Evolutionary conservation across 129 eudicot genomes (phyloP).

Genomic region (Chrysanthemum lavandulifolium): DNA sequence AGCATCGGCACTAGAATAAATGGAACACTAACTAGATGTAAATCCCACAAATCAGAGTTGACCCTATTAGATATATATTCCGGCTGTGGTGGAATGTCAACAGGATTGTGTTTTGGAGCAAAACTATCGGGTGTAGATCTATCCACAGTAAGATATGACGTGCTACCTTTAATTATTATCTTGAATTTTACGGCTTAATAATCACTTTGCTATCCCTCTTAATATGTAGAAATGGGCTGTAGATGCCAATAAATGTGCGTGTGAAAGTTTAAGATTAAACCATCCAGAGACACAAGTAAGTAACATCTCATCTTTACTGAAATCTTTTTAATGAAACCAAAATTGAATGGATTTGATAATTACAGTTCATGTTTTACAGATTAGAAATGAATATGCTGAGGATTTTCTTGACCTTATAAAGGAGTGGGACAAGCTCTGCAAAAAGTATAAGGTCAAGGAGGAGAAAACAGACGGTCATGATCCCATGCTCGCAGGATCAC

Average conservation of each 20-base stretch:
- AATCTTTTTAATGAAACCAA: neutral
- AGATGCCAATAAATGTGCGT: constrained; percentile 54
- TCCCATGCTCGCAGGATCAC: constrained; percentile 21
- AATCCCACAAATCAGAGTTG: constrained; percentile 35
- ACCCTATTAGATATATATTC: constrained; percentile 60
- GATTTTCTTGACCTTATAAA: constrained; percentile 55
- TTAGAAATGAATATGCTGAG: constrained; percentile 64
- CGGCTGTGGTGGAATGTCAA: constrained; percentile 85
- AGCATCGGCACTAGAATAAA: constrained; percentile 17
- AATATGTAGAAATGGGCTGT: constrained; percentile 73
- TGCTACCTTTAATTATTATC: neutral
- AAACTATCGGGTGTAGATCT: constrained; percentile 44
- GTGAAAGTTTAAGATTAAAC: constrained; percentile 63
- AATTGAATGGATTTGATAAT: constrained; percentile 2
- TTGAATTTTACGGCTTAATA: constrained; percentile 2
- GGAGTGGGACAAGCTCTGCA: constrained; percentile 71
- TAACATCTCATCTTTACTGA: constrained; percentile 20
- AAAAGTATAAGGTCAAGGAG: constrained; percentile 30
- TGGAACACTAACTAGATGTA: constrained; percentile 20
- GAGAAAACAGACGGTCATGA: constrained; percentile 18
- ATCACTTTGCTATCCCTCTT: constrained; percentile 19
- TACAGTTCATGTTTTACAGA: constrained; percentile 35
- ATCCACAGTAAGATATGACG: constrained; percentile 39
- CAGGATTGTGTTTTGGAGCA: constrained; percentile 73
- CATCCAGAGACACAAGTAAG: constrained; percentile 69